A percentile compares a stretch with the other conserved stretches of the same genome.
phyloP scores from a whole-genome alignment of 2,329 filamentous ascomycete species.

The Monosporascus sp. region DNA sequence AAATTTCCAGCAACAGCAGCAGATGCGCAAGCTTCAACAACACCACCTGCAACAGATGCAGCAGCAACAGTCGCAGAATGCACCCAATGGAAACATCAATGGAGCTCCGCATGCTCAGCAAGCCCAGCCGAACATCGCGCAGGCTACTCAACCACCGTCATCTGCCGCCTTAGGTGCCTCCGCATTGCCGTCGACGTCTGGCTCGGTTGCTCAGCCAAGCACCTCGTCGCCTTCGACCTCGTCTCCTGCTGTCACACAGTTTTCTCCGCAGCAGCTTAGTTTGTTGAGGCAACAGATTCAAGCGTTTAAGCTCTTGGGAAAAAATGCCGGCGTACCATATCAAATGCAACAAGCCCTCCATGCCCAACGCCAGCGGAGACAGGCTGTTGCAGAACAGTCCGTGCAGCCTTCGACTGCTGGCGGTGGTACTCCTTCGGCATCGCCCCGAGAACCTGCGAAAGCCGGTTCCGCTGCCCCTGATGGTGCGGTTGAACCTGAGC shows the following conservation, averaged over 20 bases:
- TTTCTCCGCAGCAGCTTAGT: conserved; percentile 73
- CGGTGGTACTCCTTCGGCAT: conserved; percentile 38
- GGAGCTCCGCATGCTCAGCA: conserved; percentile 38
- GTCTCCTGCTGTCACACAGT: conserved; percentile 44
- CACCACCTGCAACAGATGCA: conserved; percentile 50
- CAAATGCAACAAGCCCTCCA: conserved; percentile 81
- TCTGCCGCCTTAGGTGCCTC: conserved; percentile 33
- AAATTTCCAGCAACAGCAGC: conserved; percentile 64
- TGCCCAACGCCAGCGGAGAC: conserved; percentile 63
- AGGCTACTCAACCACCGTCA: conserved; percentile 31
- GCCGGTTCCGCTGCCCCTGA: conserved; percentile 30
- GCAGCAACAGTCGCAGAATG: conserved; percentile 45
- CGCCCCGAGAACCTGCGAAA: conserved; percentile 27
- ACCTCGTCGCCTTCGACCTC: conserved; percentile 29
- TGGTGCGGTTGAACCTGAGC: conserved; percentile 23
- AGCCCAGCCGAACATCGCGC: conserved; percentile 29
- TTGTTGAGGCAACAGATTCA: conserved; percentile 81
- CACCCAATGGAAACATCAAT: conserved; percentile 50
- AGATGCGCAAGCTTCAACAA: conserved; percentile 53
- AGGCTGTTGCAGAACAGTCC: conserved; percentile 46
- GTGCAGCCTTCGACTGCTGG: conserved; percentile 33
- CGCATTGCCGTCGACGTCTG: conserved; percentile 32
- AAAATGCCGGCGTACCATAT: conserved; percentile 76
- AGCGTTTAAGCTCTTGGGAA: conserved; percentile 85
- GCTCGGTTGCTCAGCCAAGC: conserved; percentile 22